Evolutionary conservation across 129 eudicot species (phyloP).

Genomic region (Mikania micrantha): DNA sequence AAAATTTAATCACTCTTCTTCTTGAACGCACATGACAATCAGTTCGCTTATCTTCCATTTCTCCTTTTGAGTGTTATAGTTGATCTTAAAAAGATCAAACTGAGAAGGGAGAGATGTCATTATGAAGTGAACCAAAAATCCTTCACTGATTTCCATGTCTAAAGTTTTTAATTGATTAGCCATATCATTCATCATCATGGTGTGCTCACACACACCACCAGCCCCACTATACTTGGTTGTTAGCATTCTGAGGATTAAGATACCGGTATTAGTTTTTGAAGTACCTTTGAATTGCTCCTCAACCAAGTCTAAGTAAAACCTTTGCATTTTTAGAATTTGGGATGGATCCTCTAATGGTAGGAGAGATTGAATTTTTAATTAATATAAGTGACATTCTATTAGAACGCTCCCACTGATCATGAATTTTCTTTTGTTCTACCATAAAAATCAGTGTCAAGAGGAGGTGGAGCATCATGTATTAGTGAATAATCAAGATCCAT

Average conservation of each 20-base stretch:
- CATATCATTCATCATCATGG: background rate
- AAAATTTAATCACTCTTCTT: background rate
- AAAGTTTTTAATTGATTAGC: background rate
- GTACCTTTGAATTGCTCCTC: background rate
- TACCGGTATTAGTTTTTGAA: background rate
- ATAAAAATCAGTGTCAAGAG: background rate
- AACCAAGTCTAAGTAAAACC: background rate
- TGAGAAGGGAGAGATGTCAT: too few relatives aligned
- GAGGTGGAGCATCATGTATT: background rate
- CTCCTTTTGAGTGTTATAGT: background rate
- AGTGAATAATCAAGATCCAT: background rate
- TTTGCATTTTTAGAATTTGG: background rate
- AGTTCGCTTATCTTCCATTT: background rate
- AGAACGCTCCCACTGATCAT: background rate
- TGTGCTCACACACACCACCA: background rate
- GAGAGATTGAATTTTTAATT: background rate
- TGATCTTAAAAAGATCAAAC: too few relatives aligned
- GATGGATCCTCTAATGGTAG: background rate
- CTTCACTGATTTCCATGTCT: background rate
- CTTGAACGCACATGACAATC: background rate
- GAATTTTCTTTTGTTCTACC: background rate
- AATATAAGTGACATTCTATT: background rate
- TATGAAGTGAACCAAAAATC: background rate
- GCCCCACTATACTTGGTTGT: background rate
- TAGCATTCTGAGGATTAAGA: background rate